Conservation (phyloP, 2,329 filamentous ascomycete species). For the Pseudonectria buxi region DNA sequence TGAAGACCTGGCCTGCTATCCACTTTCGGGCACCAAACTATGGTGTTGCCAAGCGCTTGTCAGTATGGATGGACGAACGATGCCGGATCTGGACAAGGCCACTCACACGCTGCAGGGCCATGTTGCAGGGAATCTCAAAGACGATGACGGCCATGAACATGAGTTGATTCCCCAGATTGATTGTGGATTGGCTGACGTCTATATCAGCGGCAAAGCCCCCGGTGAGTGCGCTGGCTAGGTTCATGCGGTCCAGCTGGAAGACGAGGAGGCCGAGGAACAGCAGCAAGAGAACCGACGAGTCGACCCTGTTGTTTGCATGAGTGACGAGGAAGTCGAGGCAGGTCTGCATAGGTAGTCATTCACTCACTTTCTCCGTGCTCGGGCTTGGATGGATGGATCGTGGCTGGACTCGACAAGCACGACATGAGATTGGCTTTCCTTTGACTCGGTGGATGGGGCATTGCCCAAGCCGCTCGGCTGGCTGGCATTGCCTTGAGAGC, state of each 20-base stretch:
- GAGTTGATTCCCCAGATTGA: constrained; percentile 47
- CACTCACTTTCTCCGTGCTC: too few species aligned
- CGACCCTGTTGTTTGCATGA: constrained; percentile 28
- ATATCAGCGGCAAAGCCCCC: constrained; percentile 39
- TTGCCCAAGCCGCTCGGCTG: too few species aligned
- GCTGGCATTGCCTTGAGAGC: too few species aligned
- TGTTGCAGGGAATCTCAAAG: constrained; percentile 45
- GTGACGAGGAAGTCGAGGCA: too few species aligned
- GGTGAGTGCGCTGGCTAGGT: constrained; percentile 44
- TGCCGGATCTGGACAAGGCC: neutral
- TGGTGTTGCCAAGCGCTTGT: too few species aligned
- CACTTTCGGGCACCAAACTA: constrained; percentile 40
- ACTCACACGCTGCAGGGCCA: constrained; percentile 30
- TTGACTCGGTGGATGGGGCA: too few species aligned
- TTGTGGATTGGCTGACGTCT: constrained; percentile 35
- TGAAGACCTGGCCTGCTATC: constrained; percentile 41
- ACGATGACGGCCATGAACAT: constrained; percentile 46
- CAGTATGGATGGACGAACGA: neutral
- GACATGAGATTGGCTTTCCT: too few species aligned
- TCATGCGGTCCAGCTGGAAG: constrained; percentile 48
- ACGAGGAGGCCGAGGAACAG: constrained; percentile 43
- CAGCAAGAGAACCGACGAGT: constrained; percentile 40
- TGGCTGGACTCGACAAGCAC: too few species aligned
- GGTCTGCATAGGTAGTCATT: too few species aligned
- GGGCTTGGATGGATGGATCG: too few species aligned